phyloP scores from a whole-genome alignment of 1,139 yeast species.

The Magnusiomyces starmeri region DNA sequence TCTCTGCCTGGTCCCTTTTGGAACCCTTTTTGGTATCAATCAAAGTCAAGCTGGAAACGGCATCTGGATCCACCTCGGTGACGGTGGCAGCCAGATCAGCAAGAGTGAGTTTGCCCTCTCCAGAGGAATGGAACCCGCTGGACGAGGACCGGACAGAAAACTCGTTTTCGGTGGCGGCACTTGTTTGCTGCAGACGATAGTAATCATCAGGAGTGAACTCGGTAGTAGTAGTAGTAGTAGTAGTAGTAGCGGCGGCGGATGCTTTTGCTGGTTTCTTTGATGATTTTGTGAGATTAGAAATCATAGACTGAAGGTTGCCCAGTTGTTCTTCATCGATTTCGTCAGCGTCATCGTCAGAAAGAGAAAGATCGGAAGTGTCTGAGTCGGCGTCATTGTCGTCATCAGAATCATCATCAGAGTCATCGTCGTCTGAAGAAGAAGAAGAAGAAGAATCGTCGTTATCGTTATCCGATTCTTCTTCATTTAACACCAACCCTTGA shows the following conservation, averaged over 20 bases:
- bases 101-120: conserved; percentile 10
- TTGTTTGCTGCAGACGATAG: conserved; percentile 39
- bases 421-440: conserved; percentile 27
- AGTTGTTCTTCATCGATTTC: conserved; percentile 24
- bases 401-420: conserved; percentile 34
- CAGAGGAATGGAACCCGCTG: conserved; percentile 13
- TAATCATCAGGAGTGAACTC: conserved; percentile 28
- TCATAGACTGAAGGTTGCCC: conserved; percentile 21
- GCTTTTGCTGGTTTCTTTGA: conserved; percentile 22
- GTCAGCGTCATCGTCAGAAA: conserved; percentile 22
- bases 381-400: conserved; percentile 25
- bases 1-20: conserved; percentile 21
- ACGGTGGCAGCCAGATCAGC: conserved; percentile 15
- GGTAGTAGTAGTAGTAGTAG: background rate
- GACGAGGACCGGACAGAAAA: conserved; percentile 57
- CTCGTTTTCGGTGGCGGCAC: conserved; percentile 63
- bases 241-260: background rate
- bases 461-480: conserved; percentile 26
- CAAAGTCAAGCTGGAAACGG: conserved; percentile 22
- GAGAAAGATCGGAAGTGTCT: conserved; percentile 26
- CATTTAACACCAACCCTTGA: conserved; percentile 4
- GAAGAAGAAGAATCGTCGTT: conserved; percentile 22
- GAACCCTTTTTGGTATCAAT: conserved; percentile 10
- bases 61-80: conserved; percentile 15
- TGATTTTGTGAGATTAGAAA: conserved; percentile 19